These are phyloP conservation scores for Pseudozyma flocculosa DNA, from an alignment of 1,284 basidiomycete genomes.

Conservation along the genomic window DNA sequence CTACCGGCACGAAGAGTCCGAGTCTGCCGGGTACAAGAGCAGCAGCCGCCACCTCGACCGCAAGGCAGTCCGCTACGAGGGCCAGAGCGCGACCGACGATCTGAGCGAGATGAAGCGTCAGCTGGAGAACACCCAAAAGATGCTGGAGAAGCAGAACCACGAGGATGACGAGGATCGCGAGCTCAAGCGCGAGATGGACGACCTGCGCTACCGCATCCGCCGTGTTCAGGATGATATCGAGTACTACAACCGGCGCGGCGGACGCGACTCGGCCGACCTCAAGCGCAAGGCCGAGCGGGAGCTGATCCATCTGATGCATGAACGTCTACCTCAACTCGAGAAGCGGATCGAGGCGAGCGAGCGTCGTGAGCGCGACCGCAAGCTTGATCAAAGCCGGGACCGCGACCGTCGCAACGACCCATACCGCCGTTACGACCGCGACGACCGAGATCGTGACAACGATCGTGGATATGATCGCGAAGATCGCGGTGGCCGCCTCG, in stretches of 20 bases:
- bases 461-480: too few species aligned
- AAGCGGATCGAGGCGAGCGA: conserved; percentile 79
- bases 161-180: conserved; percentile 72
- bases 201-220: conserved; percentile 80
- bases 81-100: conserved; percentile 67
- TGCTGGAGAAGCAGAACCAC: conserved; percentile 74
- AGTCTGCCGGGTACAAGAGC: conserved; percentile 72
- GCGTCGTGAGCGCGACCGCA: conserved; percentile 69
- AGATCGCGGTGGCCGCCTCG: conserved; percentile 13
- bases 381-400: conserved; percentile 63
- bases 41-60: conserved; percentile 84
- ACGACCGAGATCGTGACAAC: conserved; percentile 27
- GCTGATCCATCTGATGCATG: conserved; percentile 81
- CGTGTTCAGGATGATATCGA: conserved; percentile 91
- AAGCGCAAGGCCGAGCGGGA: conserved; percentile 85
- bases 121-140: conserved; percentile 76
- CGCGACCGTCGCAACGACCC: conserved; percentile 81
- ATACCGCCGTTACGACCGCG: conserved; percentile 32
- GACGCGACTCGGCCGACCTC: conserved; percentile 74
- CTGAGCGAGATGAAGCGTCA: conserved; percentile 83
- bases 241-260: conserved; percentile 75
- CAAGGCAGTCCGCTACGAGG: conserved; percentile 74
- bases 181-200: conserved; percentile 84
- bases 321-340: conserved; percentile 87
- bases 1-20: conserved; percentile 77